phyloP scores from a whole-genome alignment of 2,329 filamentous ascomycete species.

The Peltaster fructicola region DNA sequence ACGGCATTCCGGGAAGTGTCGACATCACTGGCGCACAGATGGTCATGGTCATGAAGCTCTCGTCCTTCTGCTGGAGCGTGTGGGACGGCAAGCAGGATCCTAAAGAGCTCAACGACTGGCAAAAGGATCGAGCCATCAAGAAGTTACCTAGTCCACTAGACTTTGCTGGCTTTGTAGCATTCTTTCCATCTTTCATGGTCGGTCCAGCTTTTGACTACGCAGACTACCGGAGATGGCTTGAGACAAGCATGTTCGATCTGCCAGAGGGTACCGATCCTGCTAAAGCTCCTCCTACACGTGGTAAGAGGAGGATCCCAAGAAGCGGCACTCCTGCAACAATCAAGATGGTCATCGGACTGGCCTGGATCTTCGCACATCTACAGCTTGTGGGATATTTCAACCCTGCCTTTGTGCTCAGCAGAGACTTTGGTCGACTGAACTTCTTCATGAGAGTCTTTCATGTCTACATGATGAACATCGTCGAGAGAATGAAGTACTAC shows the following conservation, averaged over 20 bases:
- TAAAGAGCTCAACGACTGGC: slow-evolving; percentile 65
- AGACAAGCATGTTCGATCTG: slow-evolving; percentile 84
- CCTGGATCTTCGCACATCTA: slow-evolving; percentile 68
- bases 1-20: slow-evolving; percentile 45
- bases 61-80: slow-evolving; percentile 94
- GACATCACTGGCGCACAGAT: slow-evolving; percentile 94
- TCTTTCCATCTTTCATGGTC: slow-evolving; percentile 80
- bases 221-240: slow-evolving; percentile 83
- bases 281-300: slow-evolving; percentile 70
- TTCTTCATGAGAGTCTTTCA: slow-evolving; percentile 59
- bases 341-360: slow-evolving; percentile 55
- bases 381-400: slow-evolving; percentile 52
- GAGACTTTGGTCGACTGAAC: slow-evolving; percentile 47
- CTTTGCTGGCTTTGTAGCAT: slow-evolving; percentile 79
- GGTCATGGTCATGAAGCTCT: slow-evolving; percentile 96
- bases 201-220: slow-evolving; percentile 90
- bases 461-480: slow-evolving; percentile 69
- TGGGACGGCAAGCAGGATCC: slow-evolving; percentile 74
- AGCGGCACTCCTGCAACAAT: slow-evolving; percentile 69
- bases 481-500: slow-evolving; percentile 82
- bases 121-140: slow-evolving; percentile 63
- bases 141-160: slow-evolving; percentile 61
- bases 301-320: slow-evolving; percentile 80
- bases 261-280: slow-evolving; percentile 65
- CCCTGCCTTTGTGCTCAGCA: slow-evolving; percentile 43